These are phyloP conservation scores for Diplogelasinospora grovesii DNA, from an alignment of 495 filamentous ascomycete genomes.

Conservation along the genomic window DNA sequence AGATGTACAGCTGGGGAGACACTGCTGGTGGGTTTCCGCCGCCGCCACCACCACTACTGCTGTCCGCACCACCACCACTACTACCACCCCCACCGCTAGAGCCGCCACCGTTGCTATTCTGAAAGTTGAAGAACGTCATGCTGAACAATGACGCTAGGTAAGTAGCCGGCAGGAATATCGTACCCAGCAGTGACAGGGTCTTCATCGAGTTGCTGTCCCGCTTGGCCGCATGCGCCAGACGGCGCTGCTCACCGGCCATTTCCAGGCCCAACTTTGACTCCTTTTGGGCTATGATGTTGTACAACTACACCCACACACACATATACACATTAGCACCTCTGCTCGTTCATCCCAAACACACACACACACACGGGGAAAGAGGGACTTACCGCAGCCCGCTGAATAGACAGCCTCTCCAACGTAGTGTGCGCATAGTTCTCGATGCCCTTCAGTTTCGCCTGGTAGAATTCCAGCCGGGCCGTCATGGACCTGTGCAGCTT, in stretches of 20 bases:
- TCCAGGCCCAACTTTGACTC: slow-evolving; percentile 50
- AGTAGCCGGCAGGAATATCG: slow-evolving; percentile 50
- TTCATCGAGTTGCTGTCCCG: slow-evolving; percentile 52
- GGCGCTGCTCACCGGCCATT: slow-evolving; percentile 51
- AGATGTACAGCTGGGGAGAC: slow-evolving; percentile 45
- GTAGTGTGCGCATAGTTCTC: slow-evolving; percentile 52
- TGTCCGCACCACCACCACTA: slow-evolving; percentile 3
- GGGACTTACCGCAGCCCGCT: slow-evolving; percentile 47
- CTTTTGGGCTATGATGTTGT: slow-evolving; percentile 54
- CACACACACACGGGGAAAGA: neutral
- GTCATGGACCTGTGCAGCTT: slow-evolving; percentile 39
- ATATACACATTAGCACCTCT: no score
- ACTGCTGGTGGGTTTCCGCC: slow-evolving; percentile 19
- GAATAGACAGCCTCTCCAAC: slow-evolving; percentile 45
- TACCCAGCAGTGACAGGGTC: slow-evolving; percentile 48
- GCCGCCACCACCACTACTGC: neutral
- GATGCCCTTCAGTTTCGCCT: slow-evolving; percentile 47
- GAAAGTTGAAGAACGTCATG: slow-evolving; percentile 54
- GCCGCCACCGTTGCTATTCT: slow-evolving; percentile 10
- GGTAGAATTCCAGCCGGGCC: slow-evolving; percentile 47
- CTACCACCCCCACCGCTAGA: no score
- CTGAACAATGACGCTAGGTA: slow-evolving; percentile 48
- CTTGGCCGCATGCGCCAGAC: slow-evolving; percentile 49
- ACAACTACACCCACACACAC: no score
- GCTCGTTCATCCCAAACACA: no score